Base-by-base conservation (phyloP, 179 eudicot species). In the Drosera spatulata region DNA sequence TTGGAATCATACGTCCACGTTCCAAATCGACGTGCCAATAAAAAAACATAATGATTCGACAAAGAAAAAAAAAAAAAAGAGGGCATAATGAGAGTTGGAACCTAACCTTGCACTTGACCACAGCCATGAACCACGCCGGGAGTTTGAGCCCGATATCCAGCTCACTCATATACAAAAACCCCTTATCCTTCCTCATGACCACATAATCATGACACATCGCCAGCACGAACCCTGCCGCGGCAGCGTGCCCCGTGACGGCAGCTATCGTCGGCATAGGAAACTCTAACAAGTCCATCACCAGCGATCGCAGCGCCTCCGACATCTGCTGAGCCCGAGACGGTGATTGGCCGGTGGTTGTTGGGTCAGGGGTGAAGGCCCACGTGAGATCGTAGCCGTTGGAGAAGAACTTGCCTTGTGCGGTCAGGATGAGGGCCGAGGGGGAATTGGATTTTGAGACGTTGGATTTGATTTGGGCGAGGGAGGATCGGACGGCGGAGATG, bases 191-290 rank as follows among this genome's bases (percentile, higher is more conserved):
- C 41, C 79, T 51, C 95, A 86, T 86, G 42, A 75, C 37, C 9
- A 83, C 58, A 50, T 75, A 86, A 57, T 86, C 95, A 53, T 86
- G 94, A 51, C 80, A 43, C 2, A 79, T 66, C 2, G 85, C 87
- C 5, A 86, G 59, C 15, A 79, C 13, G 13, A 75, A 59, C 2
- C 89, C 95, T 15, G 68, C 85, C 33, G 82, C 89, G 5, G 83
- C 63, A 8, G 95, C 89, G 75, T 86, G 89, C 37, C 95, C 95
- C 15, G 77, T 77, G 39, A 86, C 76, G 44, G 87, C 85, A 43
- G 86, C 84, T 59, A 84, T 71, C 3, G 89, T 84, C 2, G 89
- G 89, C 80, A 84, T 76, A 1, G 85, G 89, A 62, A 84, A 70
- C 5, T 73, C 57, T 46, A 83, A 50, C 10, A 83, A 55, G 49